Base-by-base conservation (phyloP, 75 land plant species). In the Selaginella tamariscina region DNA sequence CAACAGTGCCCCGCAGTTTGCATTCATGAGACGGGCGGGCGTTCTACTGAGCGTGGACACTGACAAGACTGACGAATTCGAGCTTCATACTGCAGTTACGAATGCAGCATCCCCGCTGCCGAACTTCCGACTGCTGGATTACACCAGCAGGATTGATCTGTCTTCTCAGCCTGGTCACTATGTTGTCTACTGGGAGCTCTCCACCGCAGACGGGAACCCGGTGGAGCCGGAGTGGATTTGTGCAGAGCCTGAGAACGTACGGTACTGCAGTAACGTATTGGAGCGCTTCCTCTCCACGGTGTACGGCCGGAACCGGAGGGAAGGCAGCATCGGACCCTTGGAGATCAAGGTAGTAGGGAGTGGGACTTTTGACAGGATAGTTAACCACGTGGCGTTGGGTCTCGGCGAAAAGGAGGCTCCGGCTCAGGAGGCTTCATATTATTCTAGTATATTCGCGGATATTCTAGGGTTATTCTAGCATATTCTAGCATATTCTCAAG, bases 21-120 rank as follows among this genome's bases (percentile, higher is more conserved):
- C 62, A 2, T 59, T 59, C 62, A n/a, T 59, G 9, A 5, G 62
- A 5, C 62, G 62, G 27, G 21, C 62, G 21, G 62, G 62, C 5
- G 26, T 59, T 26, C 23, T 59, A 8, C n/a, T 59, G 27, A 59
- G 62, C 62, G 26, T 59, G 9, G 62, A 59, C 26, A 23, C 62
- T 2, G 62, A 59, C 26, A 59, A 59, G 62, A 59, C 62, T n/a
- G 62, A 59, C 26, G 62, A 59, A 23, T 2, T 23, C n/a, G 62
- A 59, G 62, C 62, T 59, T 21, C 62, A 59, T 8, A 23, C 26
- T n/a, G 62, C 62, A 8, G 26, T 59, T 8, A 27, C 23, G n/a
- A 59, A 5, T n/a, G 62, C 62, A 2, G 21, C 26, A 8, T 2
- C 23, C n/a, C n/a, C 21, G 62, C 8, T 59, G 26, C 9, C 23